Conservation (phyloP, 768 basidiomycete genomes). For the Russula olivacea region DNA sequence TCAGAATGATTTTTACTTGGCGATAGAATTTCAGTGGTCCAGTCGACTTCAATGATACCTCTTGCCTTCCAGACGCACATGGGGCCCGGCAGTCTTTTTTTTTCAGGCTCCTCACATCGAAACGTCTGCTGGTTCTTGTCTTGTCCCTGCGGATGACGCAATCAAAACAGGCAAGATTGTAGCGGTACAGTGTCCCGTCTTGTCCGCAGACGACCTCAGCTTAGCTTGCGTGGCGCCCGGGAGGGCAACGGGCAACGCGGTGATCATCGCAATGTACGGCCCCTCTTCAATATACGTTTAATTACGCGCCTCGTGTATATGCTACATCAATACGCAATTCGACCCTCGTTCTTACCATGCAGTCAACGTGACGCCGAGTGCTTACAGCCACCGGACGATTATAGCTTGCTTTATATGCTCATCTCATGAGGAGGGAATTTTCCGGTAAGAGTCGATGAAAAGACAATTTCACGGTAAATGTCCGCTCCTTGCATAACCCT, state of each 20-base stretch:
- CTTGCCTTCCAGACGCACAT: not conserved
- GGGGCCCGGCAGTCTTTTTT: not conserved
- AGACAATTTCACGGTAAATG: not conserved
- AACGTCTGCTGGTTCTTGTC: not conserved
- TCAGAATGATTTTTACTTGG: slow-evolving; percentile 20
- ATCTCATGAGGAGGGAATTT: not conserved
- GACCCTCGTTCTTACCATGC: slow-evolving; percentile 9
- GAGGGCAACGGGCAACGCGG: slow-evolving; percentile 2
- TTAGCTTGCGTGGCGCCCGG: not conserved
- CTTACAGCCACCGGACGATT: slow-evolving; percentile 7
- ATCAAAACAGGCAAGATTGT: not conserved
- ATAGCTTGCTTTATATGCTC: not conserved
- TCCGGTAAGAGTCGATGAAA: not conserved
- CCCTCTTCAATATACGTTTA: not conserved
- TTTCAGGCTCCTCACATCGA: not conserved
- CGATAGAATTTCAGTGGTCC: not conserved
- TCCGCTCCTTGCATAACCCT: not conserved
- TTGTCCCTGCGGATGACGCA: not conserved
- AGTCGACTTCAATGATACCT: not conserved
- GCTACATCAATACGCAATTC: not conserved
- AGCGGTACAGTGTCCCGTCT: not conserved
- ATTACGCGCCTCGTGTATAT: slow-evolving; percentile 5
- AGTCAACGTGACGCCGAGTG: not conserved
- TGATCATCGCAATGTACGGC: not conserved
- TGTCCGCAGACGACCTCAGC: not conserved